These are phyloP conservation scores for Leccinum longicurvipes DNA, from an alignment of 768 basidiomycete genomes.

Conservation along the genomic window DNA sequence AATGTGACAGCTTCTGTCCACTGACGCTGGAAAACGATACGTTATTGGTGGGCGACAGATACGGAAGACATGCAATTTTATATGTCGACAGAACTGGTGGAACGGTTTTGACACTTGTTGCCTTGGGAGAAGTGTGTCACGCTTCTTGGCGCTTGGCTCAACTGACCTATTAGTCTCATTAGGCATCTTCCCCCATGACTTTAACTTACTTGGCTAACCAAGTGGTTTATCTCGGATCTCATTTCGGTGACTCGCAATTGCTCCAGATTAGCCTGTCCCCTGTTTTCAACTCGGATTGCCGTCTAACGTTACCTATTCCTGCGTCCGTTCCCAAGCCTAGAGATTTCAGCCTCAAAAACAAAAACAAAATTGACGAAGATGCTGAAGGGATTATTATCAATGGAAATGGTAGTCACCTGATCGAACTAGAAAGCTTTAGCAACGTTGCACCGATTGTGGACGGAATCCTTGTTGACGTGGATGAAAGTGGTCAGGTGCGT, in stretches of 20 bases:
- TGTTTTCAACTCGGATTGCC: conserved; percentile 33
- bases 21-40: conserved; percentile 45
- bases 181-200: conserved; percentile 71
- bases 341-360: conserved; percentile 37
- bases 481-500: conserved; percentile 66
- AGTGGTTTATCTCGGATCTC: conserved; percentile 75
- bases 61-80: conserved; percentile 69
- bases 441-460: conserved; percentile 86
- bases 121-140: conserved; percentile 65
- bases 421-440: conserved; percentile 59
- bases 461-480: conserved; percentile 69
- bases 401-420: conserved; percentile 54
- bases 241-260: conserved; percentile 77
- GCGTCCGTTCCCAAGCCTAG: conserved; percentile 39
- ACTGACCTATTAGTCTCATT: conserved; percentile 1
- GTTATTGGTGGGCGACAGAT: conserved; percentile 66
- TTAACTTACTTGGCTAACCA: conserved; percentile 72
- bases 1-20: conserved; percentile 44
- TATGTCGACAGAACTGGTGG: conserved; percentile 45
- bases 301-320: conserved; percentile 52
- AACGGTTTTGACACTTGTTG: conserved; percentile 46
- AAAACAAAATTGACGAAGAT: conserved; percentile 29
- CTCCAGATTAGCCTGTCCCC: conserved; percentile 53
- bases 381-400: conserved; percentile 47
- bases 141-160: neutral